These are phyloP conservation scores for Aspergillus incahuasiensis DNA, from an alignment of 495 filamentous ascomycete genomes.

Conservation along the genomic window DNA sequence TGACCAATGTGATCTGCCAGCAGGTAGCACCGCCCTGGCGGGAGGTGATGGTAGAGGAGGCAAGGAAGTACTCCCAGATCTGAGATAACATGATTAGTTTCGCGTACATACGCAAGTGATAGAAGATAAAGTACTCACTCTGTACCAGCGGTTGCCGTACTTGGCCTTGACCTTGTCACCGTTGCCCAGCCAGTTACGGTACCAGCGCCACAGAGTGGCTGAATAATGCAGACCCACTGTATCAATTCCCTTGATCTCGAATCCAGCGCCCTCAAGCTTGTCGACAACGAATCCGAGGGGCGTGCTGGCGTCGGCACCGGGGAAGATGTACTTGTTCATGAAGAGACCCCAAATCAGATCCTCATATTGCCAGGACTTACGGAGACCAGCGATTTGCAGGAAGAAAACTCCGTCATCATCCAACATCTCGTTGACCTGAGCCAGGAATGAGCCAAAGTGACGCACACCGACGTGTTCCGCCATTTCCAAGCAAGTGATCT, in stretches of 20 bases:
- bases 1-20: constrained; percentile 92
- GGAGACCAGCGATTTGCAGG: constrained; percentile 65
- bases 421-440: constrained; percentile 65
- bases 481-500: constrained; percentile 74
- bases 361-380: constrained; percentile 70
- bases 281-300: constrained; percentile 63
- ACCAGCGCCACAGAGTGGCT: constrained; percentile 96
- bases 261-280: constrained; percentile 61
- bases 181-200: constrained; percentile 98
- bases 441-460: constrained; percentile 56
- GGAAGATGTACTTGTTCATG: constrained; percentile 77
- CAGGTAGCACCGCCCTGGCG: constrained; percentile 91
- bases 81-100: constrained; percentile 5
- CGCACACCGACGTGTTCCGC: constrained; percentile 71
- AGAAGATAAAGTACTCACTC: constrained; percentile 55
- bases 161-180: constrained; percentile 90
- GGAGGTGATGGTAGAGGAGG: constrained; percentile 86
- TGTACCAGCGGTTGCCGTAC: constrained; percentile 94
- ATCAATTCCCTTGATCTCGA: constrained; percentile 60
- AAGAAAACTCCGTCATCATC: constrained; percentile 70
- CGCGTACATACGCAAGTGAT: not conserved
- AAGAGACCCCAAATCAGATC: constrained; percentile 71
- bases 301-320: constrained; percentile 63
- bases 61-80: constrained; percentile 99
- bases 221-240: constrained; percentile 97